A percentile compares a stretch with the other conserved stretches of the same genome.
phyloP scores from a whole-genome alignment of 495 filamentous ascomycete species.

The Immersiella caudata region DNA sequence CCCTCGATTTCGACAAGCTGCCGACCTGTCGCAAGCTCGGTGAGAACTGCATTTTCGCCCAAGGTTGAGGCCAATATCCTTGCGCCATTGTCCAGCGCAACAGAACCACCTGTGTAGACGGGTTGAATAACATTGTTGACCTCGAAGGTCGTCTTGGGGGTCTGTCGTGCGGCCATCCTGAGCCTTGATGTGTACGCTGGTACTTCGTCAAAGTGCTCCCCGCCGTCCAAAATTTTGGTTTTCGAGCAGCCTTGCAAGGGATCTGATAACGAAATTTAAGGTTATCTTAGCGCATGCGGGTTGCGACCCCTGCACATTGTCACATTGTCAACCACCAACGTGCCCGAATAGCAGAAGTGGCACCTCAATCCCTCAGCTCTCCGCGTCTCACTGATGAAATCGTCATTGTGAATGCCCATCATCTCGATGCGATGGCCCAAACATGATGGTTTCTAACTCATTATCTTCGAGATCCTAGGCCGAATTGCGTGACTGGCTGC shows the following conservation, averaged over 20 bases:
- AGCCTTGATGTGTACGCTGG: neutral
- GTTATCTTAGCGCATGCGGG: slow-evolving; percentile 44
- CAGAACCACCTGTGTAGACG: slow-evolving; percentile 89
- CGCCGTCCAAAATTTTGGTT: slow-evolving; percentile 24
- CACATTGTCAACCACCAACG: neutral
- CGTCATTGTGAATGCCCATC: neutral
- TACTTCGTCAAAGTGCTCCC: slow-evolving; percentile 11
- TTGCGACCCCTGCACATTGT: slow-evolving; percentile 11
- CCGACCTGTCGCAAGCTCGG: slow-evolving; percentile 79
- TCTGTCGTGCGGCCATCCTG: slow-evolving; percentile 53
- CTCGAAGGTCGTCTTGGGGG: slow-evolving; percentile 82
- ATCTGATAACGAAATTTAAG: slow-evolving; percentile 40
- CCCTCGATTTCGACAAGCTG: slow-evolving; percentile 88
- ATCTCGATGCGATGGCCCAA: neutral
- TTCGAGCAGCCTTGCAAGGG: slow-evolving; percentile 1
- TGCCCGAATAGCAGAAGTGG: neutral
- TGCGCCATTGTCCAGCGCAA: slow-evolving; percentile 79
- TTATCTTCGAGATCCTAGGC: neutral
- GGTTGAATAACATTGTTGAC: slow-evolving; percentile 79
- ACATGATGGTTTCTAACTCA: neutral
- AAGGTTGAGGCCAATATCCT: slow-evolving; percentile 83
- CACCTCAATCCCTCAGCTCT: too few relatives aligned
- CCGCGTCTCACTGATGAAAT: neutral
- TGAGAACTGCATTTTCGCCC: slow-evolving; percentile 85
- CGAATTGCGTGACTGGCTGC: neutral